phyloP scores from a whole-genome alignment of 2,329 filamentous ascomycete genomes.

The Trichoderma koningiopsis region DNA sequence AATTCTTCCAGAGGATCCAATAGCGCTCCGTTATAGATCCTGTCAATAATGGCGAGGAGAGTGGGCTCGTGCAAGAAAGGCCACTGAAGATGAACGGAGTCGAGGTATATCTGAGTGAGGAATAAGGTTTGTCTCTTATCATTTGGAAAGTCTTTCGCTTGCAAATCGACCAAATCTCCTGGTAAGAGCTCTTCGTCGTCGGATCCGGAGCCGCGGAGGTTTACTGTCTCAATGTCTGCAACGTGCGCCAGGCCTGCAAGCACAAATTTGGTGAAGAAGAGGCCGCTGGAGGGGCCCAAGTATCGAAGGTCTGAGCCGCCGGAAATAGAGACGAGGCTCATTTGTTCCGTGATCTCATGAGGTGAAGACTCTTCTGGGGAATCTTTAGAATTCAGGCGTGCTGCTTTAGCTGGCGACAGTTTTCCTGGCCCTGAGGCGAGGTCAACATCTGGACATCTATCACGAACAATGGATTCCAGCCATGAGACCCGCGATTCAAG shows the following conservation, averaged over 20 bases:
- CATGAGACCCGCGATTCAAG: conserved; percentile 35
- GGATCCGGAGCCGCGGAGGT: not conserved
- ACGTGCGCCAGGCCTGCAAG: conserved; percentile 35
- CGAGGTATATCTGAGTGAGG: conserved; percentile 51
- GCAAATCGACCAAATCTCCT: conserved; percentile 41
- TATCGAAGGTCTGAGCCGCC: conserved; percentile 52
- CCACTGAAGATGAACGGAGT: conserved; percentile 50
- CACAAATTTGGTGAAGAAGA: conserved; percentile 54
- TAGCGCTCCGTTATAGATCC: conserved; percentile 39
- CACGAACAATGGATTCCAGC: conserved; percentile 49
- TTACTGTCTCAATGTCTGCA: conserved; percentile 15
- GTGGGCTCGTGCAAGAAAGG: conserved; percentile 52
- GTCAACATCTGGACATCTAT: conserved; percentile 47
- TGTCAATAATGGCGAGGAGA: conserved; percentile 44
- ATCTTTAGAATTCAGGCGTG: not conserved
- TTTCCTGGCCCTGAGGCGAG: conserved; percentile 34
- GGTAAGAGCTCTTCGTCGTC: conserved; percentile 31
- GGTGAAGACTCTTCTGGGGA: conserved; percentile 37
- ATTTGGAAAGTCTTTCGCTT: conserved; percentile 20
- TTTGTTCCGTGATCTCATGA: conserved; percentile 47
- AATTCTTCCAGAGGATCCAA: conserved; percentile 42
- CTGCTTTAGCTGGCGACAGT: not conserved
- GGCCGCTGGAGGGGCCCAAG: conserved; percentile 58
- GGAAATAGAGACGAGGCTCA: conserved; percentile 52
- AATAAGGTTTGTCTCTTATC: conserved; percentile 19